Conservation (phyloP, 306 rosid genomes). For the Vigna nakashimae region DNA sequence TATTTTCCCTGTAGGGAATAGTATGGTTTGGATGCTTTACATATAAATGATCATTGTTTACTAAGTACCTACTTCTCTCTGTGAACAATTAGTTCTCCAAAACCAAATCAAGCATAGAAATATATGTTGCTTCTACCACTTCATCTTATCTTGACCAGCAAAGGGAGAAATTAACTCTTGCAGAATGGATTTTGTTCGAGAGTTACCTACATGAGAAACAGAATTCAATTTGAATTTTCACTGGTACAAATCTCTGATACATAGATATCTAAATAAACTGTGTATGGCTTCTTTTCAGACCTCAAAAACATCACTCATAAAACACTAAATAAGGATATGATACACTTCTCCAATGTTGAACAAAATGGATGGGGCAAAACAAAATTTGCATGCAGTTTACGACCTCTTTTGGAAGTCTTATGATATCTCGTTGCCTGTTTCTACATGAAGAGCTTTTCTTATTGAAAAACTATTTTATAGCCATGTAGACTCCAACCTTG, state of each 20-base stretch:
- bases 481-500: constrained; percentile 19
- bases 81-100: constrained; percentile 11
- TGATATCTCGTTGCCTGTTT: background rate
- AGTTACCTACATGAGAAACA: constrained; percentile 7
- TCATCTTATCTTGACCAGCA: background rate
- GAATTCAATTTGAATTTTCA: background rate
- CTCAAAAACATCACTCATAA: background rate
- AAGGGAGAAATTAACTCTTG: background rate
- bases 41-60: background rate
- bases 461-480: background rate
- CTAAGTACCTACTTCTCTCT: background rate
- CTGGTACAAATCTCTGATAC: constrained; percentile 3
- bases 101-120: constrained; percentile 9
- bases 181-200: background rate
- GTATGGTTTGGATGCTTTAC: background rate
- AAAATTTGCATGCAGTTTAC: constrained; percentile 15
- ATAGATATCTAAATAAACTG: background rate
- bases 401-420: background rate
- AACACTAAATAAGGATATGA: constrained; percentile 19
- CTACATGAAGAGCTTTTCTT: background rate
- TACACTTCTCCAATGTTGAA: constrained; percentile 24
- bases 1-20: background rate
- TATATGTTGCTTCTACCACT: background rate
- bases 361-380: constrained; percentile 11
- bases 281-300: constrained; percentile 1